These are phyloP conservation scores for Psilocybe cubensis DNA, from an alignment of 768 basidiomycete species.

Conservation along the genomic window DNA sequence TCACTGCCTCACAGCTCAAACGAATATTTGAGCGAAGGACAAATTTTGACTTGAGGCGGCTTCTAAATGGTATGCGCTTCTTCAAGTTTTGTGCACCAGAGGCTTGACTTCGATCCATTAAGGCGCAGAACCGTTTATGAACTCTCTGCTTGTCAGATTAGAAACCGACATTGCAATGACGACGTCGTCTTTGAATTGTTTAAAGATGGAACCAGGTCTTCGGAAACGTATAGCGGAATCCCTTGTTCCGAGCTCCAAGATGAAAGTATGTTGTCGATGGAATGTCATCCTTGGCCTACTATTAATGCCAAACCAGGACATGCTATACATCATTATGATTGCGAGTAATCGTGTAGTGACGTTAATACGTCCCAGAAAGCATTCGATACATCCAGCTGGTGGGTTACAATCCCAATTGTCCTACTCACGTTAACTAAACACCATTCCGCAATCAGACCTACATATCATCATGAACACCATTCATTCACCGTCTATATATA, in stretches of 20 bases:
- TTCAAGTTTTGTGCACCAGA: not conserved
- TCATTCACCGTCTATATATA: conserved; percentile 76
- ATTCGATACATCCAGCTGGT: conserved; percentile 95
- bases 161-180: conserved; percentile 84
- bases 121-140: conserved; percentile 86
- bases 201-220: conserved; percentile 70
- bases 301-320: conserved; percentile 55
- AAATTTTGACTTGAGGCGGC: conserved; percentile 87
- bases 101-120: not conserved
- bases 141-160: conserved; percentile 67
- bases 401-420: conserved; percentile 13
- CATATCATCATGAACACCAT: conserved; percentile 94
- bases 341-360: conserved; percentile 81
- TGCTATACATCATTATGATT: conserved; percentile 90
- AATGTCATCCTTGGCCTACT: too few species aligned
- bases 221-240: conserved; percentile 80
- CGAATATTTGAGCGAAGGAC: conserved; percentile 87
- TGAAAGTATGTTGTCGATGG: conserved; percentile 73
- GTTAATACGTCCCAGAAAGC: conserved; percentile 86
- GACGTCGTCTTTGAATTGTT: conserved; percentile 79
- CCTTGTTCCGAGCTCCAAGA: conserved; percentile 79
- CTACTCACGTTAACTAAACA: not conserved
- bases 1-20: conserved; percentile 83
- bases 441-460: conserved; percentile 59
- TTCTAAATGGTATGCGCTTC: conserved; percentile 58